These are phyloP conservation scores for Arachnomyces sp. DNA, from an alignment of 2,329 filamentous ascomycete genomes.

Conservation along the genomic window DNA sequence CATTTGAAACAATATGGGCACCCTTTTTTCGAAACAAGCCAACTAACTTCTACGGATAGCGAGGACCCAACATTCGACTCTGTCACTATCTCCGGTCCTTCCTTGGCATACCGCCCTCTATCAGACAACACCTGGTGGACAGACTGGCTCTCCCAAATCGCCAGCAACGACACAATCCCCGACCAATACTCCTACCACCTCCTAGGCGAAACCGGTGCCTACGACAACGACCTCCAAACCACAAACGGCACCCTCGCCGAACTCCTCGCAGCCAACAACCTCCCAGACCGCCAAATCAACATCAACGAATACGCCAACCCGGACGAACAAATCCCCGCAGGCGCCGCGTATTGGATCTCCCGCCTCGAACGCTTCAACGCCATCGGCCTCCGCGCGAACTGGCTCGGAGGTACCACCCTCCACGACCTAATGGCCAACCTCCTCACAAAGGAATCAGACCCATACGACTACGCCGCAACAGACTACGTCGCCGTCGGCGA, in stretches of 20 bases:
- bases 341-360: constrained; percentile 39
- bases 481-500: constrained; percentile 34
- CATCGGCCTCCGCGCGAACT: constrained; percentile 39
- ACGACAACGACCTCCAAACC: constrained; percentile 22
- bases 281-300: constrained; percentile 32
- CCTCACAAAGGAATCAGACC: constrained; percentile 21
- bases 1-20: neutral
- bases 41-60: constrained; percentile 1
- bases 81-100: constrained; percentile 33
- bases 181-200: constrained; percentile 41
- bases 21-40: no score
- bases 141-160: constrained; percentile 27
- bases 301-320: constrained; percentile 43
- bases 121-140: constrained; percentile 35
- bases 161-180: constrained; percentile 31
- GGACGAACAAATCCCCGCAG: constrained; percentile 35
- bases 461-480: constrained; percentile 4
- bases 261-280: constrained; percentile 20
- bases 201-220: constrained; percentile 22
- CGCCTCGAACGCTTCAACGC: constrained; percentile 39
- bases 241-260: constrained; percentile 18
- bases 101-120: constrained; percentile 26
- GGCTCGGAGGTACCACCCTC: constrained; percentile 31
- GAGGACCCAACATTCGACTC: constrained; percentile 7
- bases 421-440: constrained; percentile 40